phyloP scores from a whole-genome alignment of 176 grass and related monocot genomes.

The Musa acuminata region DNA sequence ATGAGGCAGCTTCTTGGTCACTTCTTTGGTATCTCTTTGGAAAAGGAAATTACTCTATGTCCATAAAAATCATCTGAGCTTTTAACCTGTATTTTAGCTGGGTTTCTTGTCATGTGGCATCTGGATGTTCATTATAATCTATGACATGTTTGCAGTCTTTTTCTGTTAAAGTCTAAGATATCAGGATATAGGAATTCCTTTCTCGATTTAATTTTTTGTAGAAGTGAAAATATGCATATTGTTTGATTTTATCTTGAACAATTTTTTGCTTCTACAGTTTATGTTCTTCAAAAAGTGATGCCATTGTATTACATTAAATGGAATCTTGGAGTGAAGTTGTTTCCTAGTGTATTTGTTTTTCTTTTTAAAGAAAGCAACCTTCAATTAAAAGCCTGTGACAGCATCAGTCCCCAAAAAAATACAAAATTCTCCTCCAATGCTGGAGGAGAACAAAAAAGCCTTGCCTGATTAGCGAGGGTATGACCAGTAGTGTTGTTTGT shows the following conservation, averaged over 20 bases:
- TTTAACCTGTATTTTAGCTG: constrained; percentile 1
- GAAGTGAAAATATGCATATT: neutral
- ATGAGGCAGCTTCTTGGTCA: constrained; percentile 97
- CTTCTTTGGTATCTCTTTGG: constrained; percentile 97
- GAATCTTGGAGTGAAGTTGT: neutral
- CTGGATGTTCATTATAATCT: neutral
- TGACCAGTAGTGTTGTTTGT: too few relatives aligned
- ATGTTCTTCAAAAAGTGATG: neutral
- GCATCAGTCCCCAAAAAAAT: too few relatives aligned
- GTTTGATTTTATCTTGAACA: neutral
- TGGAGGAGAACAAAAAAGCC: too few relatives aligned
- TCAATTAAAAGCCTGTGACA: too few relatives aligned
- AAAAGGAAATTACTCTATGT: constrained; percentile 45
- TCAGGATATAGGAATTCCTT: neutral
- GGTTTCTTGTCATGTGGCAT: neutral
- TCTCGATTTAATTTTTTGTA: neutral
- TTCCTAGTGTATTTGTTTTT: neutral
- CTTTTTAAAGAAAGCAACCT: neutral
- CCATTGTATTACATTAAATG: neutral
- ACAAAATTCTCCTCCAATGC: too few relatives aligned
- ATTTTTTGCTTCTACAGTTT: neutral
- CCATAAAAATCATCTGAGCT: constrained; percentile 4
- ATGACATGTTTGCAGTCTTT: neutral
- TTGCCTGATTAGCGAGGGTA: too few relatives aligned
- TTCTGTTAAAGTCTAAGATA: neutral